Percentiles rank a stretch among this genome's conserved stretches.
phyloP scores from a whole-genome alignment of 2,329 filamentous ascomycete species.

The Malbranchea cinnamomea region DNA sequence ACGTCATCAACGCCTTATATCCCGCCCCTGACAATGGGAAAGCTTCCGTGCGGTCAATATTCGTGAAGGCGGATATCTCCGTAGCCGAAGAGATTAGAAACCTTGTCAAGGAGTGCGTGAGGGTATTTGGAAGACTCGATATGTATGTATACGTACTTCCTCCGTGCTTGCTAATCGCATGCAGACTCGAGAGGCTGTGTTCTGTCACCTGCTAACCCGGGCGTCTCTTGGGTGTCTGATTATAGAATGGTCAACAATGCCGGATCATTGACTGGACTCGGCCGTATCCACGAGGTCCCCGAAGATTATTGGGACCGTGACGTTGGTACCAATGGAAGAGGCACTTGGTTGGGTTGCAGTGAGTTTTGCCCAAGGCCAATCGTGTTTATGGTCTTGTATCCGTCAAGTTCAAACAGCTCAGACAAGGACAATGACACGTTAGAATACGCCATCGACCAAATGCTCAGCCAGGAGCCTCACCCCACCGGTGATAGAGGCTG shows the following conservation, averaged over 20 bases:
- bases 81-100: slow-evolving; percentile 21
- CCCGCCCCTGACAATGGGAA: slow-evolving; percentile 17
- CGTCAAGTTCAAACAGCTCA: background rate
- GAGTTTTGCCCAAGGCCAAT: slow-evolving; percentile 3
- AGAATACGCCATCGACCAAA: slow-evolving; percentile 24
- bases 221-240: too few species aligned
- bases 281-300: slow-evolving; percentile 31
- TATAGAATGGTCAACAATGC: slow-evolving; percentile 35
- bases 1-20: slow-evolving; percentile 6
- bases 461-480: slow-evolving; percentile 24
- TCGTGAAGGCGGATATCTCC: slow-evolving; percentile 32
- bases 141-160: slow-evolving; percentile 20
- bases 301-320: slow-evolving; percentile 32
- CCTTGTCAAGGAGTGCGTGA: slow-evolving; percentile 22
- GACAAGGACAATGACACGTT: background rate
- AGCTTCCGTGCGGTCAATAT: slow-evolving; percentile 18
- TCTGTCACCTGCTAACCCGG: background rate
- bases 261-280: slow-evolving; percentile 25
- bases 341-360: slow-evolving; percentile 28
- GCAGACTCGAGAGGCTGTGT: background rate
- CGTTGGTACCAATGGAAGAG: slow-evolving; percentile 24
- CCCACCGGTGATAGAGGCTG: slow-evolving; percentile 20
- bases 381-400: too few species aligned
- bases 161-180: background rate
- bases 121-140: slow-evolving; percentile 27